These are phyloP conservation scores for Colletotrichum sp. DNA, from an alignment of 2,329 filamentous ascomycete genomes.

Conservation along the genomic window DNA sequence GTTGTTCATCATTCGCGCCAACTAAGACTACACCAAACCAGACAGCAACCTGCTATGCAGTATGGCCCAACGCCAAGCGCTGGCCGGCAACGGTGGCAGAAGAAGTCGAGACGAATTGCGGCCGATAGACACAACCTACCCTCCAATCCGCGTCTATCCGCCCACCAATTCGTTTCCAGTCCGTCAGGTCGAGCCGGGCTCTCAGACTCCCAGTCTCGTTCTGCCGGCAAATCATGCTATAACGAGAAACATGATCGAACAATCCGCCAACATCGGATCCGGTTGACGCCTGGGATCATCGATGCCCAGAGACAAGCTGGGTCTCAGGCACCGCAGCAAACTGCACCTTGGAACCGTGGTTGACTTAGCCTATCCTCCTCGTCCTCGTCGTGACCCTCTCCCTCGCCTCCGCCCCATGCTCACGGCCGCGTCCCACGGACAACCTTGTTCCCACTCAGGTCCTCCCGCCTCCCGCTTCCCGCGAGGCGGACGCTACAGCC, in stretches of 20 bases:
- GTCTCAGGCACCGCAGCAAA: slow-evolving; percentile 8
- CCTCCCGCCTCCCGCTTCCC: slow-evolving; percentile 18
- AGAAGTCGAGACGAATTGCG: background rate
- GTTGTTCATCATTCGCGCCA: background rate
- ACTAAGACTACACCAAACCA: background rate
- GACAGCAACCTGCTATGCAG: background rate
- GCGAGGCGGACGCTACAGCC: slow-evolving; percentile 23
- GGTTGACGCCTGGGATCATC: background rate
- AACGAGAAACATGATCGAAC: background rate
- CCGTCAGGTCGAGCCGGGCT: slow-evolving; percentile 19
- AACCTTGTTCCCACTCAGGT: slow-evolving; percentile 12
- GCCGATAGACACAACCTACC: background rate
- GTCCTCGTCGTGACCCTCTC: background rate
- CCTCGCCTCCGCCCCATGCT: background rate
- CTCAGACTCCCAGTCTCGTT: slow-evolving; percentile 12
- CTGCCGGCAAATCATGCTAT: slow-evolving; percentile 20
- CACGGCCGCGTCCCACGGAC: background rate
- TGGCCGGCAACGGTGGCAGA: background rate
- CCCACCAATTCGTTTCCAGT: background rate
- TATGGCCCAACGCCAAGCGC: slow-evolving; percentile 3
- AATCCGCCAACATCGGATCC: slow-evolving; percentile 1
- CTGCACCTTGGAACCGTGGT: background rate
- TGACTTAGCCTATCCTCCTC: background rate
- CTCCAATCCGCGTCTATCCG: background rate
- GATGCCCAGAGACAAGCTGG: slow-evolving; percentile 10